Base-by-base conservation (phyloP, 495 filamentous ascomycete species). In the Echria macrotheca region DNA sequence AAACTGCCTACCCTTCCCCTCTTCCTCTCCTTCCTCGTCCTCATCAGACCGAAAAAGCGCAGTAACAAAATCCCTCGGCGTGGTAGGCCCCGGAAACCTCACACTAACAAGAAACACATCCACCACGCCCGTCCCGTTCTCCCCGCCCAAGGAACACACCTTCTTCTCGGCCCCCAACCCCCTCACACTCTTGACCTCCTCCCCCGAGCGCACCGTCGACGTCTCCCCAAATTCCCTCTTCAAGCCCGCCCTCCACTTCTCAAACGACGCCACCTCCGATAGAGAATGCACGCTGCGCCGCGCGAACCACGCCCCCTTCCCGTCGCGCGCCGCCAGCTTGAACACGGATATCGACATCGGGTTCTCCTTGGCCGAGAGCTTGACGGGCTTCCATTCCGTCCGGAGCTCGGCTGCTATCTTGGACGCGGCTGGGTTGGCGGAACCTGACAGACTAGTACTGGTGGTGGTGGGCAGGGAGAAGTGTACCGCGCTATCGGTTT, bases 221-320 rank as follows among this genome's bases (percentile, higher is more conserved):
- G 75, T 82, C 62, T 84, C 80, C 7, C 72, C 73, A 59, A 87
- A 86, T 67, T 84, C 82, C 31, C 66, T 66, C 55, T 71, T 60
- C 63, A 85, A 64, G 4, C 73, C 83, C 47, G 62, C 64, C 58
- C 74, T 76, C 79, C 70, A 96, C 58, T 78, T 84, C 10, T 70
- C 65, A 61, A 94, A 97, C 0, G 79, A 69, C 17, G 93, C 59
- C 5, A 47, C 49, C 9, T 40, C 37, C n/a, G n/a, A n/a, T n/a
- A n/a, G n/a, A n/a, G n/a, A n/a, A 50, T 96, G 90, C 12, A 96
- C 73, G 56, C 87, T 95, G 22, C 89, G 73, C 47, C 93, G 68
- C 8, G 86, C 89, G 66, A 96, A 97, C 91, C 91, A 97, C 3
- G 81, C 73, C 0, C 91, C 93, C 39, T 83, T 83, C 2, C 89